Evolutionary conservation across 2,329 filamentous ascomycete genomes (phyloP).

Genomic region (Thelonectria blattea): DNA sequence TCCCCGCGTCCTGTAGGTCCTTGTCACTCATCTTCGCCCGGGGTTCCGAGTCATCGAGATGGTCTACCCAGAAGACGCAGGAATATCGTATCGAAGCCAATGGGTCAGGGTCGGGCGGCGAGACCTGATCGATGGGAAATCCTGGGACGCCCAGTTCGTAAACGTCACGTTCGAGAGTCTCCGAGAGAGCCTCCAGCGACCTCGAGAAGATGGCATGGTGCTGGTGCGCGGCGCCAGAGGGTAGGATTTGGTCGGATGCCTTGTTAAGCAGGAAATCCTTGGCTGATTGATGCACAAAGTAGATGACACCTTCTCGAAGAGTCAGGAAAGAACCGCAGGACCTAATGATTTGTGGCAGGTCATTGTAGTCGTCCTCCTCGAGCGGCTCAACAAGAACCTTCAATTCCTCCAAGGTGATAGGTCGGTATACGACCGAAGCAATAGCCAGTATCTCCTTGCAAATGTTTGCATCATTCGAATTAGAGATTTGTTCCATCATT

Average conservation of each 20-base stretch:
- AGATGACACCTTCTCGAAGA: conserved; percentile 38
- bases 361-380: conserved; percentile 10
- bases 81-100: conserved; percentile 26
- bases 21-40: background rate
- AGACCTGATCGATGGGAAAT: conserved; percentile 16
- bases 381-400: conserved; percentile 27
- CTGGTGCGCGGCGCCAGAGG: conserved; percentile 28
- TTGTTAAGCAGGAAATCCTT: conserved; percentile 48
- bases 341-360: conserved; percentile 38
- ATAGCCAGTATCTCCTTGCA: conserved; percentile 46
- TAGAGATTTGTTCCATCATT: conserved; percentile 45
- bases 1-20: background rate
- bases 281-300: conserved; percentile 51
- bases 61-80: conserved; percentile 31
- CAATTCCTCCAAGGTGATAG: conserved; percentile 46
- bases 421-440: conserved; percentile 41
- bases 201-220: conserved; percentile 43
- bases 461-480: conserved; percentile 36
- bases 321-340: conserved; percentile 49
- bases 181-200: conserved; percentile 42
- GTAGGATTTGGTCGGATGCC: conserved; percentile 38
- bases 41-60: conserved; percentile 13
- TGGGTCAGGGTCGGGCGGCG: conserved; percentile 17
- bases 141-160: conserved; percentile 37
- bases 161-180: conserved; percentile 44